These are phyloP conservation scores for Cryptococcus floricola DNA, from an alignment of 1,284 basidiomycete species.

Conservation along the genomic window DNA sequence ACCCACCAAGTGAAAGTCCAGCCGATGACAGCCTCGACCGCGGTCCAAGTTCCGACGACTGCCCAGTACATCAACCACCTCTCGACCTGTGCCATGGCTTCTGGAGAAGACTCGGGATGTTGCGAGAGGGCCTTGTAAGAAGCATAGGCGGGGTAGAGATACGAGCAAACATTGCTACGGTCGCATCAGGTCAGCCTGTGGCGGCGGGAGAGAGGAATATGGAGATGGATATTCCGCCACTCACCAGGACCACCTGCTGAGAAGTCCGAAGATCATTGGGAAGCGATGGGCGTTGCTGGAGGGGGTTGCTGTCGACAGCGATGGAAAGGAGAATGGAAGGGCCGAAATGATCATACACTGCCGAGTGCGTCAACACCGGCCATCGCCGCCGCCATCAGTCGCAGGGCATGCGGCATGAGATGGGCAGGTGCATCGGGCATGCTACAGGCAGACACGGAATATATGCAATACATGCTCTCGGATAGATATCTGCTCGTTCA, in stretches of 20 bases:
- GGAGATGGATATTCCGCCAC: neutral
- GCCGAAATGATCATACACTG: neutral
- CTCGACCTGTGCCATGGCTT: conserved; percentile 55
- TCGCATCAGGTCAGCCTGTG: neutral
- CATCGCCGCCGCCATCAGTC: neutral
- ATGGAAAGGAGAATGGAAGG: neutral
- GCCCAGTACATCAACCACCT: conserved; percentile 53
- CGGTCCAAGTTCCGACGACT: conserved; percentile 61
- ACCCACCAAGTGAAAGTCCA: conserved; percentile 68
- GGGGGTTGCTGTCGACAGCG: neutral
- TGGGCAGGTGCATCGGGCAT: too few relatives aligned
- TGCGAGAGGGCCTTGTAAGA: conserved; percentile 55
- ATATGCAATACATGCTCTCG: too few relatives aligned
- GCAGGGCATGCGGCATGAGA: too few relatives aligned
- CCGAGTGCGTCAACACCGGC: neutral
- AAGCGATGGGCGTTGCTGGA: neutral
- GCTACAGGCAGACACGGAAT: too few relatives aligned
- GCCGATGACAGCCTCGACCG: conserved; percentile 64
- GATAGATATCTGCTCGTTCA: too few relatives aligned
- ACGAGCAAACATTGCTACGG: conserved; percentile 38
- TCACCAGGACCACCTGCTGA: conserved; percentile 13
- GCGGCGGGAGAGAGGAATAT: neutral
- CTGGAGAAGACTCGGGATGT: conserved; percentile 58
- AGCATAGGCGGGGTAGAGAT: conserved; percentile 50
- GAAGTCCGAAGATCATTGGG: conserved; percentile 13